Base-by-base conservation (phyloP, 495 filamentous ascomycete genomes). In the Choiromyces venosus region DNA sequence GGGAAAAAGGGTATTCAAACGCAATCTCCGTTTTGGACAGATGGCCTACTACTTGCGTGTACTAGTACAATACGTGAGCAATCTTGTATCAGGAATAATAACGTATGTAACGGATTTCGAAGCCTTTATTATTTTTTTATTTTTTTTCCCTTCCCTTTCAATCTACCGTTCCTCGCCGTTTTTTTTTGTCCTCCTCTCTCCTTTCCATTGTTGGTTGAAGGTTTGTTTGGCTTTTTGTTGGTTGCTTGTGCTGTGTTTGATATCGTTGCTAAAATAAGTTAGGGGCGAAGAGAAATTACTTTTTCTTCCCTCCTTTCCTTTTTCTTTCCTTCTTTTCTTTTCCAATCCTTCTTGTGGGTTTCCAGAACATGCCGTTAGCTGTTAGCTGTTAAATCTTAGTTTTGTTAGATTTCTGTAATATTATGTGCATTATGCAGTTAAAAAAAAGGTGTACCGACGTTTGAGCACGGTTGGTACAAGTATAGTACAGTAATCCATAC, bases 311-410 rank as follows among this genome's bases (percentile, higher is more conserved):
- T 33, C 37, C n/a, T 42, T 71, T 33, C 73, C 73, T 69, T 65
- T 68, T 72, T 74, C 65, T 12, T 14, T 44, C 36, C 46, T 76
- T 37, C 56, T 46, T 64, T 71, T 21, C 65, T 46, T 65, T 74
- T 66, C 68, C 65, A 56, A 66, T 65, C 66, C 68, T 64, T 66
- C 67, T 67, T 38, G 65, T 33, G 69, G 18, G 52, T 36, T 71
- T 76, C 67, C 33, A 65, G 68, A 69, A 71, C 52, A 61, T 61
- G 52, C 52, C 52, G 52, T 61, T 61, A 61, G 25, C 52, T 61
- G 52, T 61, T 61, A 61, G 25, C 52, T 61, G 52, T 61, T 61
- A 33, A 33, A 16, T 33, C 25, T 61, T 61, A 61, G 52, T 61
- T 61, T 29, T 61, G 52, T 61, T 61, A 33, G 52, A 61, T 61